These are phyloP conservation scores for Buxus sempervirens DNA, from an alignment of 164 flowering plant genomes.

Conservation along the genomic window DNA sequence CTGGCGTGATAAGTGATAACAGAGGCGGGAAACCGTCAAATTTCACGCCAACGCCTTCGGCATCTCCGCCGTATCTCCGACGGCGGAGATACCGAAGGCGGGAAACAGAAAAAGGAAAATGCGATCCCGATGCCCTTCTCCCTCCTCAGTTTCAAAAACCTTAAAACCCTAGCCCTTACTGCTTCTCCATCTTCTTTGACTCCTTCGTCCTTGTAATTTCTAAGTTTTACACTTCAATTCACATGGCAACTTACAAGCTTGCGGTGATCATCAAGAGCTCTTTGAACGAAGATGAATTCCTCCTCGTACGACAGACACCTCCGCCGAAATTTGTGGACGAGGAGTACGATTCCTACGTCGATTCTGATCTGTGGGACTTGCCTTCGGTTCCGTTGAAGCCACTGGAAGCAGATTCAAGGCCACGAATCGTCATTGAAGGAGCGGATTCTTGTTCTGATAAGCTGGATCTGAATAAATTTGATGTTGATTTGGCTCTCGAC, in stretches of 20 bases:
- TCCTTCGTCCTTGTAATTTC: background rate
- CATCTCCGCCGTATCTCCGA: no score
- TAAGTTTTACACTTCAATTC: background rate
- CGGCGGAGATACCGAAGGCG: no score
- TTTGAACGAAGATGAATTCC: conserved; percentile 41
- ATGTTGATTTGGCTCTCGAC: conserved; percentile 46
- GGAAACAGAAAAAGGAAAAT: no score
- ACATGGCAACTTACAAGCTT: conserved; percentile 49
- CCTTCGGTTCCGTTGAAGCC: conserved; percentile 51
- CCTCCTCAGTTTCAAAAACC: no score
- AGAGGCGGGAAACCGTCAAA: no score
- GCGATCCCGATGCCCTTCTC: no score
- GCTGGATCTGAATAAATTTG: conserved; percentile 42
- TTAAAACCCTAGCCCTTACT: no score
- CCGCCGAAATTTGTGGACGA: conserved; percentile 60
- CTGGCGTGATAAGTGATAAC: no score
- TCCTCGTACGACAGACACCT: conserved; percentile 52
- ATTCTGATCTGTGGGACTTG: conserved; percentile 90
- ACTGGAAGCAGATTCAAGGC: conserved; percentile 15
- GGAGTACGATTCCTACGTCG: conserved; percentile 73
- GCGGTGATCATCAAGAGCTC: conserved; percentile 56
- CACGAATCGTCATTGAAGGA: conserved; percentile 29
- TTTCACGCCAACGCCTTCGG: no score
- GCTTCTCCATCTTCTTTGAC: no score
- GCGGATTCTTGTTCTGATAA: conserved; percentile 30